Conservation (phyloP, 106 monocot genomes). For the Dendrobium catenatum region DNA sequence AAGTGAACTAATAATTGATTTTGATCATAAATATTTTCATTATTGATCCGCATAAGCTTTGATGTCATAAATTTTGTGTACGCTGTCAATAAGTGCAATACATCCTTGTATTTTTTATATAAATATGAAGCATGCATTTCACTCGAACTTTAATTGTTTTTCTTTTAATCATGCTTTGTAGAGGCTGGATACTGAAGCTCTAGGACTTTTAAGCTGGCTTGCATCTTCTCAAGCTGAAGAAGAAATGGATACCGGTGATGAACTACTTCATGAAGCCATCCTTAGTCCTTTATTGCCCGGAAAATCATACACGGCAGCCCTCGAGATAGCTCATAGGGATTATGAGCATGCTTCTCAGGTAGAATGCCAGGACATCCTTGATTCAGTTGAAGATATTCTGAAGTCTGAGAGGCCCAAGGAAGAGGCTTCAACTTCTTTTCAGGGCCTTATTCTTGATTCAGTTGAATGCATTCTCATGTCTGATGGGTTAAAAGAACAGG, state of each 20-base stretch:
- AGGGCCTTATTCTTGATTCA: slow-evolving; percentile 62
- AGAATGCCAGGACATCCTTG: slow-evolving; percentile 95
- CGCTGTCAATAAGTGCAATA: background rate
- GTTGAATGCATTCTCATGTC: slow-evolving; percentile 21
- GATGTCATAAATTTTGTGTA: background rate
- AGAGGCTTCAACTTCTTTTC: slow-evolving; percentile 6
- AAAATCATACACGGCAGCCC: slow-evolving; percentile 35
- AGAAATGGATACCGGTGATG: slow-evolving; percentile 65
- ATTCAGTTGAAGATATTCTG: slow-evolving; percentile 40
- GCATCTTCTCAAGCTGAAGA: slow-evolving; percentile 85
- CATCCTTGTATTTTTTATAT: background rate
- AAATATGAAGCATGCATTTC: background rate
- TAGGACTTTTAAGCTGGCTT: slow-evolving; percentile 81
- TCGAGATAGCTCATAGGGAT: slow-evolving; percentile 72
- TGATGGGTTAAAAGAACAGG: slow-evolving; percentile 22
- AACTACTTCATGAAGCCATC: slow-evolving; percentile 61
- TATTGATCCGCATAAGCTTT: background rate
- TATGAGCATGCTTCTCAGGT: slow-evolving; percentile 77
- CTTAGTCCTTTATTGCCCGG: slow-evolving; percentile 56
- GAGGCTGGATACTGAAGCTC: slow-evolving; percentile 46
- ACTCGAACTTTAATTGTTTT: background rate
- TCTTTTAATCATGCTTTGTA: slow-evolving; percentile 16
- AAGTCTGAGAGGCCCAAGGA: slow-evolving; percentile 23
- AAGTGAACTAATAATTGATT: background rate
- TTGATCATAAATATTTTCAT: background rate